A percentile compares a stretch with the other conserved stretches of the same genome.
These are phyloP conservation scores for Linnemannia schmuckeri DNA, from an alignment of 192 early-diverging fungal species.

Conservation along the genomic window DNA sequence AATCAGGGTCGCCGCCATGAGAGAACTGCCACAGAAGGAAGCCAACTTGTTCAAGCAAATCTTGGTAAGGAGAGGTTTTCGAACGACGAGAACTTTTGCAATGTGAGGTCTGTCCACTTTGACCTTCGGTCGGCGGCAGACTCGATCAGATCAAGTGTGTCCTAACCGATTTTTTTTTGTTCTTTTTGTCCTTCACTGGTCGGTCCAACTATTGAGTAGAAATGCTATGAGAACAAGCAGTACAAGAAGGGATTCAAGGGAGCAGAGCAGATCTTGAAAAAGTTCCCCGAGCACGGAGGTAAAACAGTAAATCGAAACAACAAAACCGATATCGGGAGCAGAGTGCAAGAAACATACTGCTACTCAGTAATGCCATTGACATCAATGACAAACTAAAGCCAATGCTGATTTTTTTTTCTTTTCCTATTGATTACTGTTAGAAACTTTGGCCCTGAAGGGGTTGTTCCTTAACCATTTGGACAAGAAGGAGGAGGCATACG, in stretches of 20 bases:
- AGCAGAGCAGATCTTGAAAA: conserved; percentile 93
- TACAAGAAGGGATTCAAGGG: conserved; percentile 96
- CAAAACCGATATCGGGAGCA: neutral
- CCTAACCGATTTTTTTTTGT: conserved; percentile 8
- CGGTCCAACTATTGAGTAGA: conserved; percentile 62
- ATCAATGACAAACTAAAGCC: neutral
- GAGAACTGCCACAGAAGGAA: conserved; percentile 81
- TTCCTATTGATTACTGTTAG: conserved; percentile 52
- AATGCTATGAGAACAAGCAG: conserved; percentile 94
- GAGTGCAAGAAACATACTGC: neutral
- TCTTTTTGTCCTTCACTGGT: conserved; percentile 8
- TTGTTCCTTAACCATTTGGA: conserved; percentile 92
- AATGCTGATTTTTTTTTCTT: neutral
- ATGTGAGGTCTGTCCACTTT: too few species aligned
- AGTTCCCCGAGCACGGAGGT: conserved; percentile 93
- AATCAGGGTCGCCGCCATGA: conserved; percentile 34
- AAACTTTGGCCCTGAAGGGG: conserved; percentile 96
- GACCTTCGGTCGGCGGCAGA: too few species aligned
- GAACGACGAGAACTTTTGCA: too few species aligned
- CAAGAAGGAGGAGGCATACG: conserved; percentile 92
- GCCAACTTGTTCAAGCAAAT: conserved; percentile 77
- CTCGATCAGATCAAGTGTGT: neutral
- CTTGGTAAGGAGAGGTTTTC: conserved; percentile 61
- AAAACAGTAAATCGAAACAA: neutral
- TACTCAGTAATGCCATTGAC: too few species aligned